Conservation (phyloP, 192 early-diverging fungal genomes). For the Gorgonomyces haynaldii region DNA sequence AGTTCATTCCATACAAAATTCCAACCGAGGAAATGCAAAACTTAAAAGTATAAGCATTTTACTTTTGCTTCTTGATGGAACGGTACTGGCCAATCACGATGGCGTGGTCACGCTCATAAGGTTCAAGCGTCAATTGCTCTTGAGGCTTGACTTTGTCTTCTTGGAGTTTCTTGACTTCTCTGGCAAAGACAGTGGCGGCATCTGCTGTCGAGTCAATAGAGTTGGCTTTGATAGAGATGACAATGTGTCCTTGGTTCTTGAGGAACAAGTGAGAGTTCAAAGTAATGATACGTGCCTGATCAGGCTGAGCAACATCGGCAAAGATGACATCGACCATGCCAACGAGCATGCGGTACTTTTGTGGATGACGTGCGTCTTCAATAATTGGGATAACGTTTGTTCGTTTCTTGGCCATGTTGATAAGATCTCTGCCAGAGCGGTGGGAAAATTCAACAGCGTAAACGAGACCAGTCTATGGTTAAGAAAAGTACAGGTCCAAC, state of each 20-base stretch:
- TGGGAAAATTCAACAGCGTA: constrained; percentile 99
- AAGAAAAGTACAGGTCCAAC: constrained; percentile 66
- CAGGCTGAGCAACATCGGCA: constrained; percentile 98
- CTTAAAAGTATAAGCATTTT: too few relatives aligned
- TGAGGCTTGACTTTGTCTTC: constrained; percentile 79
- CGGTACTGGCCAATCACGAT: constrained; percentile 86
- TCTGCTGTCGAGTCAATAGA: constrained; percentile 99
- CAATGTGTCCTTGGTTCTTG: constrained; percentile 93
- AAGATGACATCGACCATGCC: constrained; percentile 98
- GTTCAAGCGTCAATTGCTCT: constrained; percentile 95
- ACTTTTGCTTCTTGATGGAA: constrained; percentile 29
- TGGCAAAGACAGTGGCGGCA: constrained; percentile 90
- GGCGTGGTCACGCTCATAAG: constrained; percentile 98
- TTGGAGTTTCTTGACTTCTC: constrained; percentile 93
- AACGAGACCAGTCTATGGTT: constrained; percentile 69
- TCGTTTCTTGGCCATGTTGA: constrained; percentile 99
- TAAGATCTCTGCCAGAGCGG: constrained; percentile 95
- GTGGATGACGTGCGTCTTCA: constrained; percentile 98
- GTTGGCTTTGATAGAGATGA: constrained; percentile 99
- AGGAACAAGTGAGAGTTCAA: constrained; percentile 97
- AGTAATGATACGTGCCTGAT: constrained; percentile 98
- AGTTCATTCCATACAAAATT: constrained; percentile 81
- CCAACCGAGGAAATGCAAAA: too few relatives aligned
- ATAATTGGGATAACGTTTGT: constrained; percentile 99
- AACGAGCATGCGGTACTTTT: constrained; percentile 99